Base-by-base conservation (phyloP, 2,329 filamentous ascomycete species). In the Neopestalotiopsis sp. region DNA sequence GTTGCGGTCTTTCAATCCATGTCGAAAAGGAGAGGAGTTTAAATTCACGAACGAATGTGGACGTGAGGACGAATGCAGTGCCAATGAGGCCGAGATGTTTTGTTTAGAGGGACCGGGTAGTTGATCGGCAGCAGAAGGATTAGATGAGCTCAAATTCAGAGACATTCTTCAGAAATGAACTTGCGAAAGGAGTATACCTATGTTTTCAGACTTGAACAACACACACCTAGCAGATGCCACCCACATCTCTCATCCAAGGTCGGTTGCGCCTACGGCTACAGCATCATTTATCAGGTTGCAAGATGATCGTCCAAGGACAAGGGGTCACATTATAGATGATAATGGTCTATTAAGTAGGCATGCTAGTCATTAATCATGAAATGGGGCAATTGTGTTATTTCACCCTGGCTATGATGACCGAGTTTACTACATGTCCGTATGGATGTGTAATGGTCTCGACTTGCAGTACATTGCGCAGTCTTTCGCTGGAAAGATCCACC, bases 371-470 rank as follows among this genome's bases (percentile, higher is more conserved):
- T 38, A 38, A n/a, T 20, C 45, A 9, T 20, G 14, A 53, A 17
- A 53, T 17, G n/a, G 45, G 9, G 10, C 6, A 20, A 12, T 17
- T 6, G 7, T 53, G 14, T 53, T 53, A 53, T 49, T 66, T 66
- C 12, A 70, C 65, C 32, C 65, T 58, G 1, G 74, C 79, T 34
- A 87, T 76, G 61, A 86, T 78, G 1, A 86, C 80, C 6, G 83
- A 86, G 70, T 88, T 87, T 3, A 88, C 83, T 2, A 87, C 81
- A 62, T 82, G 76, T 1, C 80, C 82, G 73, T 83, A 84, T 1
- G 86, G 86, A 73, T 87, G 84, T 49, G 86, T 79, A 6, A 82
- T 81, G 0, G 81, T 74, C 28, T 83, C 76, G 0, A 83, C 74
- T 64, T 86, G 81, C 14, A 69, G 20, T 20, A 85, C 72, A 1